Percentiles rank a stretch among this genome's conserved stretches.
These are phyloP conservation scores for Platismatia glauca DNA, from an alignment of 495 filamentous ascomycete genomes.

Conservation along the genomic window DNA sequence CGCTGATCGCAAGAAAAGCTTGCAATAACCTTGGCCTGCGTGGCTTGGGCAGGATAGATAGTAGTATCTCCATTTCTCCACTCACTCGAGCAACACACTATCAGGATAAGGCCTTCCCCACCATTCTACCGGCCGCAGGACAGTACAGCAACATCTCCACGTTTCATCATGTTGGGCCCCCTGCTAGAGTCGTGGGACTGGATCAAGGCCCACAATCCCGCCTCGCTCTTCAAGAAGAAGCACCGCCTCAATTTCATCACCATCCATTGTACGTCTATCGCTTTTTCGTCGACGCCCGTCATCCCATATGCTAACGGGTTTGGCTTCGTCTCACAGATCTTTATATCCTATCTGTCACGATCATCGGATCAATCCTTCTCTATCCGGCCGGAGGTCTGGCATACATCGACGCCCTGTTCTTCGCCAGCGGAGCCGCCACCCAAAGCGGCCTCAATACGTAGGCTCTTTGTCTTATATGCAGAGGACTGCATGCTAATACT, in stretches of 20 bases:
- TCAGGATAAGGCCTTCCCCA: neutral
- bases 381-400: slow-evolving; percentile 51
- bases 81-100: neutral
- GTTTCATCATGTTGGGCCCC: slow-evolving; percentile 23
- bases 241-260: slow-evolving; percentile 77
- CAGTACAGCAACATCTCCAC: neutral
- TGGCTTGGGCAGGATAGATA: neutral
- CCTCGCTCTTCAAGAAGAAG: slow-evolving; percentile 43
- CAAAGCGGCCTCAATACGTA: slow-evolving; percentile 86
- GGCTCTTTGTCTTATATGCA: slow-evolving; percentile 6
- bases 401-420: slow-evolving; percentile 88
- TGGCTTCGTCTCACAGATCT: slow-evolving; percentile 43
- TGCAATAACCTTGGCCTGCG: neutral
- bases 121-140: neutral
- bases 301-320: neutral
- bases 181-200: slow-evolving; percentile 32
- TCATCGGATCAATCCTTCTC: slow-evolving; percentile 69
- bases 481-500: slow-evolving; percentile 1
- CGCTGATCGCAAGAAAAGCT: neutral
- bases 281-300: neutral
- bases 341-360: slow-evolving; percentile 60
- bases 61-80: neutral
- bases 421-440: slow-evolving; percentile 68
- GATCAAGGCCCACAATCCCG: slow-evolving; percentile 40
- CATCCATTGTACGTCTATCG: slow-evolving; percentile 55